phyloP scores from a whole-genome alignment of 2,329 filamentous ascomycete species.

The Microcyclosporella mali region DNA sequence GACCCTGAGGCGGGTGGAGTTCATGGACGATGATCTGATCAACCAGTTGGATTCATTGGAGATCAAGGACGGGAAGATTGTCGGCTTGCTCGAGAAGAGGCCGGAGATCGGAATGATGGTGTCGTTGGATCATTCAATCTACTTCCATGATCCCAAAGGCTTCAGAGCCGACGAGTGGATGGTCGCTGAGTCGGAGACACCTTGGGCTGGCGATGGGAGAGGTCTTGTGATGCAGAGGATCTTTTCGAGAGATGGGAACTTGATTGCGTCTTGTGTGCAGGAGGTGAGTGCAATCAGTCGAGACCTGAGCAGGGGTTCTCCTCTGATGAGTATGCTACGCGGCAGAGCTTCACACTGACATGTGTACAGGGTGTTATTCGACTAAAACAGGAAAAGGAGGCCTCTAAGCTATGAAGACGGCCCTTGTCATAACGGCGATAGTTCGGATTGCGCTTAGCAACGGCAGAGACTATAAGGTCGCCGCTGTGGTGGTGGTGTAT shows the following conservation, averaged over 20 bases:
- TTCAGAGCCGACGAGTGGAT: slow-evolving; percentile 63
- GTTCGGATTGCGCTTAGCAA: too few species aligned
- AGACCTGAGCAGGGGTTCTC: not conserved
- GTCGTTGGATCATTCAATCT: slow-evolving; percentile 64
- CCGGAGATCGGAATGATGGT: slow-evolving; percentile 78
- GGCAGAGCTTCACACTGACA: slow-evolving; percentile 12
- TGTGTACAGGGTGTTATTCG: slow-evolving; percentile 45
- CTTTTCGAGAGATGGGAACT: slow-evolving; percentile 61
- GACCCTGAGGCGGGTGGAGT: slow-evolving; percentile 37
- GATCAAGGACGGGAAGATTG: slow-evolving; percentile 34
- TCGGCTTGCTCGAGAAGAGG: slow-evolving; percentile 47
- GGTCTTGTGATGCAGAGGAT: slow-evolving; percentile 72
- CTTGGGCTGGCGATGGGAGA: slow-evolving; percentile 72
- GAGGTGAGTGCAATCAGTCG: slow-evolving; percentile 49
- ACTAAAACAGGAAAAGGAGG: slow-evolving; percentile 44
- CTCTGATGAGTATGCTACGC: too few species aligned
- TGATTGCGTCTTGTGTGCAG: slow-evolving; percentile 74
- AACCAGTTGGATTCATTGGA: slow-evolving; percentile 41
- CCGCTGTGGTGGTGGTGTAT: too few species aligned
- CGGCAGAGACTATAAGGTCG: too few species aligned
- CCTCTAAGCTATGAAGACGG: slow-evolving; percentile 18
- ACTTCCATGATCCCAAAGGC: slow-evolving; percentile 47
- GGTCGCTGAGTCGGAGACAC: slow-evolving; percentile 71
- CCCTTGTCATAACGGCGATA: not conserved
- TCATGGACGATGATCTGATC: slow-evolving; percentile 49